Evolutionary conservation across 768 basidiomycete species (phyloP), one percentile per base, ranked within the genome.

Genomic region (Agaricus subrufescens): DNA sequence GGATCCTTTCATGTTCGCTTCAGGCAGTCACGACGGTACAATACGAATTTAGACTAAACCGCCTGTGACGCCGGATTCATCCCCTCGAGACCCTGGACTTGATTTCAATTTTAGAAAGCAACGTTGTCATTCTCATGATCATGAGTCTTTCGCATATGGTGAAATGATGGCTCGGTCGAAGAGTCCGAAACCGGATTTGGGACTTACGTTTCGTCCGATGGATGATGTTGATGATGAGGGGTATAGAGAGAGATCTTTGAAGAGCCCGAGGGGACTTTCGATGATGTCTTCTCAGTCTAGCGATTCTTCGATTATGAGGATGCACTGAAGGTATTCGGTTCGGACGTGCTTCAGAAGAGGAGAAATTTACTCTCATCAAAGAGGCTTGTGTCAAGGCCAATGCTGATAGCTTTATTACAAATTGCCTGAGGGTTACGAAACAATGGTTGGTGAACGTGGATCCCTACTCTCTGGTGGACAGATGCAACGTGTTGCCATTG

Each of bases 401-500:
- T 63, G 92, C 91, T 0, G 88, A 95, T 61, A 86, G 85, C n/a
- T 95, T 94, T 68, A 85, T 95, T 60, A 75, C 74, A 90, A 90
- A 64, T 72, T 95, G 3, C 91, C 93, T 0, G 68, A 83, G 15
- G 90, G 90, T 1, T 95, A 94, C 63, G 87, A 93, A 39, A 95
- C 92, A 9, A 76, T 91, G 75, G 92, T 94, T 30, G 92, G 91
- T 34, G 92, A 95, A 68, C 84, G 90, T 54, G 92, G 92, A 1
- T 91, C 92, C 77, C 71, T 94, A 31, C 73, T 94, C 1, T 87
- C 85, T 38, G 91, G 92, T 56, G 91, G 91, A 19, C 91, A 93
- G 73, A 93, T 93, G 69, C 84, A 95, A 65, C 89, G 93, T 64
- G 77, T 94, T 39, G 93, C 92, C 2, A 95, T 94, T 63, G 93